Base-by-base conservation (phyloP, 495 filamentous ascomycete genomes). In the Penicillium ucsense region DNA sequence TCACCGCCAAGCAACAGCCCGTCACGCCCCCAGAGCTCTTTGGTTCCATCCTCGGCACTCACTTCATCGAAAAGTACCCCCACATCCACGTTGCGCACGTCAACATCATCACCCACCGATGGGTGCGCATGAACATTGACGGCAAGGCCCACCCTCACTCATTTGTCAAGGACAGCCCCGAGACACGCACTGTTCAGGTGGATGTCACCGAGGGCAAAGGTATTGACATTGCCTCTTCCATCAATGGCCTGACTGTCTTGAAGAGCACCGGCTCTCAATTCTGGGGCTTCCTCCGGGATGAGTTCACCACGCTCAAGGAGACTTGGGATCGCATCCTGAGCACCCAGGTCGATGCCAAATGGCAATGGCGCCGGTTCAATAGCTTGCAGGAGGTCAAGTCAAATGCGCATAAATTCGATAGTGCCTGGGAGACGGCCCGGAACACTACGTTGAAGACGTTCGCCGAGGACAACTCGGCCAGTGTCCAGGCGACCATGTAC, bases 251-350 rank as follows among this genome's bases (percentile, higher is more conserved):
- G 43, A 74, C 89, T 11, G 89, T 98, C 52, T 82, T 98, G 55
- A 98, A 98, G 74, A 90, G 84, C 73, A 98, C 92, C n/a, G 89
- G 88, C 32, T 95, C 90, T 32, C 87, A 87, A 51, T 98, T 98
- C 79, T 84, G 92, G 73, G 85, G 89, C 52, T 98, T 95, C 69
- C 68, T 95, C 36, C 81, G 84, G 35, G 88, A 98, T 68, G 89
- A 92, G 70, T 98, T 79, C 74, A 95, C 92, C 41, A 89, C 86
- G 6, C 78, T 98, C 32, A 70, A 75, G 34, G 92, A 98, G 73
- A 88, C 86, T 12, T 89, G 84, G 82, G 92, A 98, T 61, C 87
- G 92, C 41, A 92, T 98, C 57, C 73, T 98, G 35, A 91, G 86
- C 60, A 98, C 92, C 8, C 87, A 94, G 51, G 87, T 98, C 46